phyloP scores from a whole-genome alignment of 495 filamentous ascomycete species.

The Hyaloscypha finlandica region DNA sequence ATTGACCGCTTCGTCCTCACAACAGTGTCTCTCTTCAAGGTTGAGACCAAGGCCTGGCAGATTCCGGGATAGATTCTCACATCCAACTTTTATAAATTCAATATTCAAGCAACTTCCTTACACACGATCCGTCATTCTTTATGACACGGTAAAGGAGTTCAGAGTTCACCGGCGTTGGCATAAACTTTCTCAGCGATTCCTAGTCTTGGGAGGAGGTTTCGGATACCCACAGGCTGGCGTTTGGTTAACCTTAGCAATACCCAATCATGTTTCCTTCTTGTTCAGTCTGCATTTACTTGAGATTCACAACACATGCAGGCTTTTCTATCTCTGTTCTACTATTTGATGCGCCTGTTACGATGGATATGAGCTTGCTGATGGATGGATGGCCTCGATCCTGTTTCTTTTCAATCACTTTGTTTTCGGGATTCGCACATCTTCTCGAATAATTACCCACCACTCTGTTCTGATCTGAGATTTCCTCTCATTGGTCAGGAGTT shows the following conservation, averaged over 20 bases:
- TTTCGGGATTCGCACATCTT: not conserved
- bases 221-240: slow-evolving; percentile 4
- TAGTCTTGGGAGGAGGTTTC: not conserved
- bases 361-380: not conserved
- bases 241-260: not conserved
- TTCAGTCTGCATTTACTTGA: not conserved
- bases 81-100: not conserved
- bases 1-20: not conserved
- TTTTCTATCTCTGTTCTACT: slow-evolving; percentile 1
- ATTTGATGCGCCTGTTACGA: not conserved
- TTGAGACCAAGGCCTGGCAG: not conserved
- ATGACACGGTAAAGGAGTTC: not conserved
- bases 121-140: not conserved
- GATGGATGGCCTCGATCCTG: not conserved
- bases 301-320: not conserved
- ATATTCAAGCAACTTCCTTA: not conserved
- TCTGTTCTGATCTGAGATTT: not conserved
- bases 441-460: not conserved
- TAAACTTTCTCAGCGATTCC: not conserved
- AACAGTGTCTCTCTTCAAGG: not conserved
- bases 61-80: slow-evolving; percentile 5
- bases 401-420: not conserved
- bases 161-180: not conserved
- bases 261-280: not conserved
- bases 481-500: not conserved